Base-by-base conservation (phyloP, 1,284 basidiomycete genomes). In the Apiotrichum veenhuisii region DNA sequence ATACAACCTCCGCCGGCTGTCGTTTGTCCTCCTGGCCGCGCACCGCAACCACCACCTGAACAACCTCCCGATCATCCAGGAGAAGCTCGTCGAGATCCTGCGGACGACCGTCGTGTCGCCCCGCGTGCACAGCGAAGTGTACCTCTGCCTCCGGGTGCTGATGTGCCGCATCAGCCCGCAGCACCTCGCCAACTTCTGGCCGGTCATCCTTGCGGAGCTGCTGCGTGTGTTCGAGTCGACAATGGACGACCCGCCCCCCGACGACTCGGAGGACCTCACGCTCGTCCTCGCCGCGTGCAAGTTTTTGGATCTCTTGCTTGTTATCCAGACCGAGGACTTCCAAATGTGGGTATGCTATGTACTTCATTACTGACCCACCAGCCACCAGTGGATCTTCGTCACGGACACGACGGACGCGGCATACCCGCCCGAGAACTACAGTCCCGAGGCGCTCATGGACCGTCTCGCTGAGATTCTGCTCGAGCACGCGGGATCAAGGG, bases 341-440 rank as follows among this genome's bases (percentile, higher is more conserved):
- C 96, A 98, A 77, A 89, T 97, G 92, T 94, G 70, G 66, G 86
- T 65, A n/a, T 23, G 41, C 34, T 23, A 33, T 30, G 50, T n/a
- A n/a, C n/a, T n/a, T n/a, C n/a, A n/a, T n/a, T 25, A n/a, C 38
- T 55, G 34, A 61, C 55, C 30, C 45, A 9, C 11, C 64, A 96
- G 93, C 64, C 90, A 98, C 74, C 93, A 99, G 80, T 99, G 96
- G 95, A 89, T 97, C 67, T 98, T 98, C 71, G 86, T 98, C 54
- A 96, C 93, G 0, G 96, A 99, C 74, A 98, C 95, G 0, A 89
- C 94, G 7, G 96, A 98, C 69, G 93, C 94, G 0, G 84, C 93
- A 14, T 93, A 93, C 73, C 87, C 87, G 10, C 87, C 90, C 0
- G 87, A 93, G 62, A 82, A 86, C 44, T 93, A 88, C 84, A 79